Conservation (phyloP, 2,329 filamentous ascomycete genomes). For the Colletotrichum navitas region DNA sequence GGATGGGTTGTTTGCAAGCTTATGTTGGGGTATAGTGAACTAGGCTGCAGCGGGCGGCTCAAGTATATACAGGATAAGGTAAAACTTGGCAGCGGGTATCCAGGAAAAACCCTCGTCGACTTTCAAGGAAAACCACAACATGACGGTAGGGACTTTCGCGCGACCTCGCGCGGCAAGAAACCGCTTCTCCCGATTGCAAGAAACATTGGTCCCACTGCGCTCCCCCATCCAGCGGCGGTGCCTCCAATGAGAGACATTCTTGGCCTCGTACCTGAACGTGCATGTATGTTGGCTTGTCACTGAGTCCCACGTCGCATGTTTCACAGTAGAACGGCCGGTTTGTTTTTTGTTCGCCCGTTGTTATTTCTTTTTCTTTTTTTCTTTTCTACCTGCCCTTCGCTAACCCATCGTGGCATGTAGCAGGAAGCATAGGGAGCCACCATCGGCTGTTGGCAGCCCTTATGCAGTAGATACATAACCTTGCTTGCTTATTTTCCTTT, state of each 20-base stretch:
- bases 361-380: not conserved
- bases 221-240: no score
- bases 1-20: conserved; percentile 37
- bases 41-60: conserved; percentile 46
- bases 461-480: not conserved
- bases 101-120: no score
- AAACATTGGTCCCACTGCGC: not conserved
- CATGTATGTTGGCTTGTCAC: not conserved
- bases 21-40: conserved; percentile 56
- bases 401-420: not conserved
- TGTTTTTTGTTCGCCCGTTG: no score
- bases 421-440: no score
- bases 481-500: not conserved
- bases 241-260: not conserved
- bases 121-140: no score
- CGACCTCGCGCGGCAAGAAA: no score
- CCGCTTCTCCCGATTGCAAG: not conserved
- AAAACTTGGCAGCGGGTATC: no score
- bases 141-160: no score
- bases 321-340: not conserved
- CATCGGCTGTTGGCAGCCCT: no score
- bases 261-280: not conserved
- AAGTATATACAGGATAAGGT: no score
- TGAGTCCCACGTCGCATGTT: not conserved
- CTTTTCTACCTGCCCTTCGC: not conserved